Evolutionary conservation across 2,329 filamentous ascomycete species (phyloP).

Genomic region (Cadophora luteo-olivacea): DNA sequence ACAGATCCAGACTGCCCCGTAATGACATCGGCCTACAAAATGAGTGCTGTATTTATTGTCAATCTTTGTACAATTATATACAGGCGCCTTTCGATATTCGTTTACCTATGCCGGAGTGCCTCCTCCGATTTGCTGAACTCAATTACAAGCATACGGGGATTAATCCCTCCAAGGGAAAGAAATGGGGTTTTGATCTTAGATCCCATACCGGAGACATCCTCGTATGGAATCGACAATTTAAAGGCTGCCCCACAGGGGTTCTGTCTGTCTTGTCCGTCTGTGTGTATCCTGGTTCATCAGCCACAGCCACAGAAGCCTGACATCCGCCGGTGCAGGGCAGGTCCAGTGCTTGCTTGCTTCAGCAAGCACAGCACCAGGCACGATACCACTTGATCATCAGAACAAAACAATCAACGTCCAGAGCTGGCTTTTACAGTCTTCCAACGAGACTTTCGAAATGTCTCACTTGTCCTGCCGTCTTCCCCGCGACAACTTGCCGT

Average conservation of each 20-base stretch:
- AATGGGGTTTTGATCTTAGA: constrained; percentile 7
- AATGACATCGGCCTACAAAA: constrained; percentile 21
- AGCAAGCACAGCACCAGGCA: background rate
- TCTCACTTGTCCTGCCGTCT: background rate
- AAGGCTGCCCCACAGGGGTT: constrained; percentile 17
- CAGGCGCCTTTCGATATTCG: background rate
- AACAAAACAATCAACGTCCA: background rate
- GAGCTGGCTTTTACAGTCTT: background rate
- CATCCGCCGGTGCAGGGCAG: constrained; percentile 3
- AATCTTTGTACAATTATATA: constrained; percentile 18
- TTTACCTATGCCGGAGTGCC: background rate
- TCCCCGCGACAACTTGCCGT: constrained; percentile 5
- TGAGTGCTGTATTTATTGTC: constrained; percentile 9
- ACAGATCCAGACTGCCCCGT: constrained; percentile 14
- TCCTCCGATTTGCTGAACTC: background rate
- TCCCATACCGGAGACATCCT: constrained; percentile 10
- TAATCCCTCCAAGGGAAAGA: constrained; percentile 1
- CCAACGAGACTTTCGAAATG: background rate
- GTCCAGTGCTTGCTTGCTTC: background rate
- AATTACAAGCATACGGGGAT: constrained; percentile 5
- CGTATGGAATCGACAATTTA: constrained; percentile 19
- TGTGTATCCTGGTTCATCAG: constrained; percentile 7
- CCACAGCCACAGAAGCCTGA: constrained; percentile 16
- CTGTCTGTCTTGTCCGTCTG: constrained; percentile 2
- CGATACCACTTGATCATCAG: background rate